Evolutionary conservation across 148 eudicot species (phyloP), one percentile per base, ranked within the genome.

Genomic region (Hydrangea macrophylla): DNA sequence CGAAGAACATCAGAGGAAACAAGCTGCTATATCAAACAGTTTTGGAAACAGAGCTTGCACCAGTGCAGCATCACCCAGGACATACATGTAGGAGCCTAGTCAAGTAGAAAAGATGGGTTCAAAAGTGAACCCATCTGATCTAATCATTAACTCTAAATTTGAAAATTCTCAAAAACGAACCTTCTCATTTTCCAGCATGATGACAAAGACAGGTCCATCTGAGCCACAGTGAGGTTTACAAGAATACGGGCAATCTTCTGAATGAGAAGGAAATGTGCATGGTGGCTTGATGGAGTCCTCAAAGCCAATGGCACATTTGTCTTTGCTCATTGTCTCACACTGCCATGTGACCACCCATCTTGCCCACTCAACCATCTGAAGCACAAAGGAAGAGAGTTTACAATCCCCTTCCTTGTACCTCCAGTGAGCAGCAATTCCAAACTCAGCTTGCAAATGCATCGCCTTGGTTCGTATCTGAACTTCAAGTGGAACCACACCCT

Each of bases 351-450:
- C 85, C 25, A 90, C 90, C 98, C 97, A 88, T 44, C 96, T 82
- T 11, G 97, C 98, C 98, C 96, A 90, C 79, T 94, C 91, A 58
- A 90, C 96, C 98, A 85, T 90, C 76, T 94, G 96, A 77, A 88
- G 88, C 58, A 90, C 90, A 59, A 85, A 94, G 31, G 92, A 88
- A 1, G 89, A 84, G 77, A 85, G 84, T 81, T 82, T 70, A 45
- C 89, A 85, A n/a, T 88, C 92, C 51, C 92, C 96, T 75, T 94
- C 98, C 64, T 94, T 94, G 70, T 88, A 94, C 75, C 97, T 88
- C 97, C 96, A 94, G 64, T 94, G 98, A 55, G 98, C 98, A 28
- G 98, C 98, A 77, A 90, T 72, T 40, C 98, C 98, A 75, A 76
- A 88, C 81, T 94, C 96, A 9, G 97, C 97, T 73, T 94, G 97